A percentile compares a stretch with the other conserved stretches of the same genome.
These are phyloP conservation scores for Aquilaria yunnanensis DNA, from an alignment of 345 rosid genomes.

Conservation along the genomic window DNA sequence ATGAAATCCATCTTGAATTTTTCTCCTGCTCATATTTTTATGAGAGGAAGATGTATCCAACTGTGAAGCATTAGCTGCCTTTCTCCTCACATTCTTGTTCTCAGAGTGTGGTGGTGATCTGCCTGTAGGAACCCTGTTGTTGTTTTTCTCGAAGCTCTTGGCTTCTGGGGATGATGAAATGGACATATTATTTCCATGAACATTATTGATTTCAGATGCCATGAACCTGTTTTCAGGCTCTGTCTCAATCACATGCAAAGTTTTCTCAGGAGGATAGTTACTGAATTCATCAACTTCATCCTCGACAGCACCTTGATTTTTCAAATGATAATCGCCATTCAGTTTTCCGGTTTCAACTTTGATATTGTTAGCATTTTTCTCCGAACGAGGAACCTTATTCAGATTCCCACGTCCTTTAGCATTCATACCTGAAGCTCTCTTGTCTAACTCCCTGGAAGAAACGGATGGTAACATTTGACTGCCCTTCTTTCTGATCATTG, in stretches of 20 bases:
- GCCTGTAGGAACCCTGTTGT: constrained; percentile 15
- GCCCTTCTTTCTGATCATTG: constrained; percentile 17
- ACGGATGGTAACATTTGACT: neutral
- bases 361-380: constrained; percentile 14
- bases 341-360: constrained; percentile 17
- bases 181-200: constrained; percentile 3
- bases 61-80: neutral
- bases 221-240: constrained; percentile 17
- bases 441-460: constrained; percentile 12
- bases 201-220: constrained; percentile 7
- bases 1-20: neutral
- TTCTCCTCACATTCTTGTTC: constrained; percentile 9
- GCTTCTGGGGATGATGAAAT: constrained; percentile 6
- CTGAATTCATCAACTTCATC: constrained; percentile 15
- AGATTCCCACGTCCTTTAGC: constrained; percentile 15
- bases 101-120: constrained; percentile 9
- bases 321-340: constrained; percentile 14
- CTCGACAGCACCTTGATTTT: constrained; percentile 12
- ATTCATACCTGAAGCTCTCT: constrained; percentile 19
- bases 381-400: constrained; percentile 11
- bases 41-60: constrained; percentile 9
- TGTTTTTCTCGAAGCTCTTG: constrained; percentile 20
- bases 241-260: constrained; percentile 34
- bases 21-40: neutral
- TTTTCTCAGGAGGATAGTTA: constrained; percentile 38